Evolutionary conservation across 805 yeast genomes (phyloP).

Genomic region (Cyberlindnera xishuangbannaensis): DNA sequence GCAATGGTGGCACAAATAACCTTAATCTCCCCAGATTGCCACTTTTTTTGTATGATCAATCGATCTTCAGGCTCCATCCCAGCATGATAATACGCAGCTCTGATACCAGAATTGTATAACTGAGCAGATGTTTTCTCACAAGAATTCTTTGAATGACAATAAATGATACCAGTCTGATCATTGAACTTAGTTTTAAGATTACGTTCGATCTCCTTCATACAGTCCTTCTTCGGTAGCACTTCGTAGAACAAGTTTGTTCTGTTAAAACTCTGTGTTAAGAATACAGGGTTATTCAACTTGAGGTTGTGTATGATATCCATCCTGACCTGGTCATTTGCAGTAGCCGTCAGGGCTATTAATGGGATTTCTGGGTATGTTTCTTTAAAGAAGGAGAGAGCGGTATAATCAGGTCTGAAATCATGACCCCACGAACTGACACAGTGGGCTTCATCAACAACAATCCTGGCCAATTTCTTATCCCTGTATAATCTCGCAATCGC

Average conservation of each 20-base stretch:
- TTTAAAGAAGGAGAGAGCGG: conserved; percentile 70
- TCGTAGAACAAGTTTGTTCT: conserved; percentile 80
- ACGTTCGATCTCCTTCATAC: conserved; percentile 52
- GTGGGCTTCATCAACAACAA: conserved; percentile 96
- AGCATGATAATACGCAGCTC: conserved; percentile 80
- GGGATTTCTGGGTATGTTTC: conserved; percentile 73
- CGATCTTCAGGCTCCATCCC: conserved; percentile 86
- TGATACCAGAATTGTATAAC: conserved; percentile 55
- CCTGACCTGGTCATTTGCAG: conserved; percentile 88
- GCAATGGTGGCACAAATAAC: conserved; percentile 97
- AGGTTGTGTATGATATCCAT: conserved; percentile 81
- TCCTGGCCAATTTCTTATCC: conserved; percentile 60
- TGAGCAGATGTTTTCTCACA: conserved; percentile 78
- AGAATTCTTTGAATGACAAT: conserved; percentile 84
- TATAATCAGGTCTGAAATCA: conserved; percentile 95
- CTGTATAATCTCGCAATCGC: conserved; percentile 55
- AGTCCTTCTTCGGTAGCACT: conserved; percentile 58
- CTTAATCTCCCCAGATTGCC: conserved; percentile 72
- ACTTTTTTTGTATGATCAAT: conserved; percentile 58
- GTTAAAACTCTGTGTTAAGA: conserved; percentile 87
- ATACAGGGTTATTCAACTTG: conserved; percentile 51
- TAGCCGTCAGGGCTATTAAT: conserved; percentile 93
- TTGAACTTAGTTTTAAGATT: conserved; percentile 45
- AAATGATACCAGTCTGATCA: conserved; percentile 77
- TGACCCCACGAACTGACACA: conserved; percentile 99